Conservation (phyloP, 176 grass and related monocot species). For the Dactylis glomerata region DNA sequence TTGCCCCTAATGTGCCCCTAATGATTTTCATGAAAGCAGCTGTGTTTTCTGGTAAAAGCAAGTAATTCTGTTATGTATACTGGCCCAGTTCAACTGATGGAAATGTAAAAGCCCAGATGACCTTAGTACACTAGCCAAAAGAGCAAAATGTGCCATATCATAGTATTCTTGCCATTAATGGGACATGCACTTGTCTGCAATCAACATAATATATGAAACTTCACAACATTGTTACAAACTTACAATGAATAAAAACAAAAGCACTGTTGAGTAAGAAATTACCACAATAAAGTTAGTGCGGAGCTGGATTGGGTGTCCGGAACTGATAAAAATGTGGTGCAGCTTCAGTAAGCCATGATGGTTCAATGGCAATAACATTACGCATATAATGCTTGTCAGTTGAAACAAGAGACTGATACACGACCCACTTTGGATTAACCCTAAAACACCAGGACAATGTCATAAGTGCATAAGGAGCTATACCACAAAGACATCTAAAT, state of each 20-base stretch:
- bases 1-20: background rate
- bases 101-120: background rate
- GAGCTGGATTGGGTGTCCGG: conserved; percentile 61
- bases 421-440: conserved; percentile 97
- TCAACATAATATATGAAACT: background rate
- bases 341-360: conserved; percentile 93
- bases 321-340: conserved; percentile 93
- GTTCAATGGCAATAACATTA: conserved; percentile 86
- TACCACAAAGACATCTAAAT: background rate
- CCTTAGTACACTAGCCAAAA: conserved; percentile 4
- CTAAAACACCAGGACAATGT: conserved; percentile 34
- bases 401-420: conserved; percentile 89
- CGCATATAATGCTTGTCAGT: conserved; percentile 97
- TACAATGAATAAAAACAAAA: background rate
- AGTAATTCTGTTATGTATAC: background rate
- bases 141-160: background rate
- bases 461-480: conserved; percentile 14
- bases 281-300: conserved; percentile 43
- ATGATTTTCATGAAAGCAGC: background rate
- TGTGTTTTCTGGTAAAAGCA: background rate
- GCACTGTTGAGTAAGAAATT: conserved; percentile 20
- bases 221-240: conserved; percentile 21
- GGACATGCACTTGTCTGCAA: background rate
- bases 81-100: background rate
- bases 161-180: background rate